These are phyloP conservation scores for Earliella scabrosa DNA, from an alignment of 1,284 basidiomycete species.

Conservation along the genomic window DNA sequence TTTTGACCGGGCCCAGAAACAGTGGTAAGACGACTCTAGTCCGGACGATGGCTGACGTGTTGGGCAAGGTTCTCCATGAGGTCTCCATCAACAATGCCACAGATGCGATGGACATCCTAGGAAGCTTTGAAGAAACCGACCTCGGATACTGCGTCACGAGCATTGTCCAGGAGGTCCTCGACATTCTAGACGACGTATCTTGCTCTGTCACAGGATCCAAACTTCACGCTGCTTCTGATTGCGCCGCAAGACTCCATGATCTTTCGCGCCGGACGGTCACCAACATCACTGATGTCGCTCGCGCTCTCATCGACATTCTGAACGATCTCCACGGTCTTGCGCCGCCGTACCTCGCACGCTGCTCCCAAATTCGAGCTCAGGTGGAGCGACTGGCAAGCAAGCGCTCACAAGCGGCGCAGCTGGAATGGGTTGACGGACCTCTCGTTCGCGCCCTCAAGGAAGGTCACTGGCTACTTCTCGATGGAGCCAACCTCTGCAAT, in stretches of 20 bases:
- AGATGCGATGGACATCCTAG: constrained; percentile 94
- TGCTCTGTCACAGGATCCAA: constrained; percentile 43
- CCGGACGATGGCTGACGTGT: constrained; percentile 71
- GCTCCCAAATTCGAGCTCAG: constrained; percentile 10
- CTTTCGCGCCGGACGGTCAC: background rate
- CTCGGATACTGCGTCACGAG: constrained; percentile 41
- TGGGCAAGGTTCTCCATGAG: constrained; percentile 74
- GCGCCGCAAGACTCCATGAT: background rate
- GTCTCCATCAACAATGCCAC: constrained; percentile 87
- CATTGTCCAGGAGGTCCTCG: constrained; percentile 46
- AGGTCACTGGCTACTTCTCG: constrained; percentile 92
- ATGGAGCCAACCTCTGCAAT: constrained; percentile 94
- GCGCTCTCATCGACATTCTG: constrained; percentile 3
- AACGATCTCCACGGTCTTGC: constrained; percentile 6
- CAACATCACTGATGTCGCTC: background rate
- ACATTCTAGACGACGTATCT: constrained; percentile 44
- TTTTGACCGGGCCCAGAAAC: constrained; percentile 78
- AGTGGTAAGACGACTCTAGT: constrained; percentile 87
- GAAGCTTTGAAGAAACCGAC: constrained; percentile 94
- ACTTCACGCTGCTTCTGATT: constrained; percentile 11
- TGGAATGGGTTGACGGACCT: constrained; percentile 98
- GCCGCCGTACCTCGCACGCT: constrained; percentile 5
- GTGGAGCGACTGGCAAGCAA: constrained; percentile 12
- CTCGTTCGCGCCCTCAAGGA: constrained; percentile 85
- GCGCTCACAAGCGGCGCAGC: constrained; percentile 53